Conservation (phyloP, 305 asterid species). For the Fraxinus angustifolia region DNA sequence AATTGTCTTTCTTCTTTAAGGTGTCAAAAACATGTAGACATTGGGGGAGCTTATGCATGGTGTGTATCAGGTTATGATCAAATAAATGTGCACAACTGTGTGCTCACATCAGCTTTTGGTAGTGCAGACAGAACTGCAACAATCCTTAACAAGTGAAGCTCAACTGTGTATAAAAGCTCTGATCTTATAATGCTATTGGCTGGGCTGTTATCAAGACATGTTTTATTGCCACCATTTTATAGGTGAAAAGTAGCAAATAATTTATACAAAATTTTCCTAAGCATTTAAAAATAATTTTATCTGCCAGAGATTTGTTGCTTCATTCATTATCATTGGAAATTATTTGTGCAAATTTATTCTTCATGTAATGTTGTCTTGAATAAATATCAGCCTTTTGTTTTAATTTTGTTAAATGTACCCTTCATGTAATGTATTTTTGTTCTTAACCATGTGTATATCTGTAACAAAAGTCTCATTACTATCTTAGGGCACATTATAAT, state of each 20-base stretch:
- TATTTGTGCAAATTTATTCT: not conserved
- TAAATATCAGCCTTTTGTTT: not conserved
- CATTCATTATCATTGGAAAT: not conserved
- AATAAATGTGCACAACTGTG: not conserved
- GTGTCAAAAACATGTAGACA: not conserved
- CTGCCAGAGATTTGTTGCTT: not conserved
- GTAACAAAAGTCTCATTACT: conserved; percentile 1
- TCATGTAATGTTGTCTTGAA: not conserved
- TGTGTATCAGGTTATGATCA: not conserved
- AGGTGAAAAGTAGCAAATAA: not conserved
- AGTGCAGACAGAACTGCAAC: not conserved
- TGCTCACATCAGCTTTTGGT: not conserved
- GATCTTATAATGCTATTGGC: not conserved
- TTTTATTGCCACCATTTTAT: not conserved
- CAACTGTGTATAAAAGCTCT: not conserved
- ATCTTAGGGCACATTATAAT: conserved; percentile 48
- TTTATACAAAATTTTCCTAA: not conserved
- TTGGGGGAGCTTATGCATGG: not conserved
- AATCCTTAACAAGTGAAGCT: not conserved
- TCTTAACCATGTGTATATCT: not conserved
- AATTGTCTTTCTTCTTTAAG: not conserved
- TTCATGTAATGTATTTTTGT: not conserved
- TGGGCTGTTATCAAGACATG: not conserved
- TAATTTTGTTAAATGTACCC: not conserved
- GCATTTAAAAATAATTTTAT: not conserved